Percentiles rank a stretch among this genome's conserved stretches.
phyloP scores from a whole-genome alignment of 495 filamentous ascomycete genomes.

The Polyplosphaeria fusca region DNA sequence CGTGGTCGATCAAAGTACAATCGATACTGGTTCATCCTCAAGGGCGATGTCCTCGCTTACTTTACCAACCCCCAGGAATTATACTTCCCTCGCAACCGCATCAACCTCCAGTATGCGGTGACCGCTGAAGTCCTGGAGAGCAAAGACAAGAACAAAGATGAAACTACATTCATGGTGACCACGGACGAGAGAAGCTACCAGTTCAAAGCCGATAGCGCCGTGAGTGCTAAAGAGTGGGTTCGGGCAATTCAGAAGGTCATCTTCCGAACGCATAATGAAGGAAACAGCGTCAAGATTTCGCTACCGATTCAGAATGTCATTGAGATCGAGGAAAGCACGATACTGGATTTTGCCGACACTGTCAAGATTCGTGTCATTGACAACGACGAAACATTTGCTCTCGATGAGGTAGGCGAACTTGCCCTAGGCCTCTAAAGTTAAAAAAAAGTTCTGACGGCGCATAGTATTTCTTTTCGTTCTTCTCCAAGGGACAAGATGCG shows the following conservation, averaged over 20 bases:
- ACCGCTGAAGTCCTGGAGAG: slow-evolving; percentile 67
- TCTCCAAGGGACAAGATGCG: slow-evolving; percentile 81
- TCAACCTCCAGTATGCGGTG: slow-evolving; percentile 89
- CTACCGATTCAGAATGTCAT: slow-evolving; percentile 85
- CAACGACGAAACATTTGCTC: slow-evolving; percentile 86
- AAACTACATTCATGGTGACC: slow-evolving; percentile 70
- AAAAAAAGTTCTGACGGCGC: slow-evolving; percentile 36
- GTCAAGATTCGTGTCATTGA: slow-evolving; percentile 91
- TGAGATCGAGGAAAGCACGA: slow-evolving; percentile 86
- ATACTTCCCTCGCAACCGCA: slow-evolving; percentile 89
- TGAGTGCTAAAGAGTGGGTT: slow-evolving; percentile 96
- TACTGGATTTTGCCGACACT: slow-evolving; percentile 89
- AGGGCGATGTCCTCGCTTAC: slow-evolving; percentile 94
- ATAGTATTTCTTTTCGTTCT: slow-evolving; percentile 96
- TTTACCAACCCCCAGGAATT: slow-evolving; percentile 77
- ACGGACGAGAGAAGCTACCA: slow-evolving; percentile 81
- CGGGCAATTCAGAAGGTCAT: slow-evolving; percentile 91
- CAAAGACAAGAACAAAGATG: slow-evolving; percentile 69
- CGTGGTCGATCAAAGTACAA: slow-evolving; percentile 87
- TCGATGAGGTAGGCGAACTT: slow-evolving; percentile 73
- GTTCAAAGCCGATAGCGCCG: slow-evolving; percentile 83
- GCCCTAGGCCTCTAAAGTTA: neutral
- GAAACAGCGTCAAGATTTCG: slow-evolving; percentile 94
- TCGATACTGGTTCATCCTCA: slow-evolving; percentile 95
- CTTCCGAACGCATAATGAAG: slow-evolving; percentile 92